phyloP scores from a whole-genome alignment of 2,329 filamentous ascomycete species.

The Malbranchea cinnamomea region DNA sequence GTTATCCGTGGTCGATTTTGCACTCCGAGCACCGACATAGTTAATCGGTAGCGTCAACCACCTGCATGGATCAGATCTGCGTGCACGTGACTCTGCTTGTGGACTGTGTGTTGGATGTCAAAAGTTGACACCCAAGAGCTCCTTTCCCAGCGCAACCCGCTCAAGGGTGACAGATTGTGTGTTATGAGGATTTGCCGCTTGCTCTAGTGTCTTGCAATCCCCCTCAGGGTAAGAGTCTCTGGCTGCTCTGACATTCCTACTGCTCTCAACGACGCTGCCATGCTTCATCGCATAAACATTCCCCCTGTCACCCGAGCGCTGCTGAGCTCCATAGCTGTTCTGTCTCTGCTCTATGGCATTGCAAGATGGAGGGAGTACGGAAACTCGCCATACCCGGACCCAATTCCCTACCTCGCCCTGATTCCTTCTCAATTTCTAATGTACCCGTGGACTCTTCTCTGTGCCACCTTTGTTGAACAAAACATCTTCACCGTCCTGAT shows the following conservation, averaged over 20 bases:
- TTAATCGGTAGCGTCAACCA: too few species aligned
- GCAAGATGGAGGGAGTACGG: conserved; percentile 43
- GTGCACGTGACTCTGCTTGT: too few species aligned
- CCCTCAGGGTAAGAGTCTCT: too few species aligned
- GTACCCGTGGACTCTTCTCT: conserved; percentile 87
- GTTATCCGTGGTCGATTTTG: too few species aligned
- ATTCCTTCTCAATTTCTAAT: conserved; percentile 69
- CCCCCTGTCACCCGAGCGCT: conserved; percentile 78
- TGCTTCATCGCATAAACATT: conserved; percentile 78
- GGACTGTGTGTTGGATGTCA: too few species aligned
- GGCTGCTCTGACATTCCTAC: conserved; percentile 6
- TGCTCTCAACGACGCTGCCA: conserved; percentile 29
- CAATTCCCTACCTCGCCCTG: conserved; percentile 71
- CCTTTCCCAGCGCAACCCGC: too few species aligned
- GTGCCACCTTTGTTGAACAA: conserved; percentile 77
- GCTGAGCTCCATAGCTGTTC: conserved; percentile 56
- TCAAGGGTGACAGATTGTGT: too few species aligned
- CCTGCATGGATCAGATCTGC: too few species aligned
- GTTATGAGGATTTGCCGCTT: too few species aligned
- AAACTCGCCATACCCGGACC: conserved; percentile 20
- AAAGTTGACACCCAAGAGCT: too few species aligned
- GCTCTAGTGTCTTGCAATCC: too few species aligned
- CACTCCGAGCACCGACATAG: too few species aligned
- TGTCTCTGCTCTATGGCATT: conserved; percentile 67
- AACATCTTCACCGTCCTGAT: conserved; percentile 77